Conservation (phyloP, 2,329 filamentous ascomycete species). For the Zalaria obscura region DNA sequence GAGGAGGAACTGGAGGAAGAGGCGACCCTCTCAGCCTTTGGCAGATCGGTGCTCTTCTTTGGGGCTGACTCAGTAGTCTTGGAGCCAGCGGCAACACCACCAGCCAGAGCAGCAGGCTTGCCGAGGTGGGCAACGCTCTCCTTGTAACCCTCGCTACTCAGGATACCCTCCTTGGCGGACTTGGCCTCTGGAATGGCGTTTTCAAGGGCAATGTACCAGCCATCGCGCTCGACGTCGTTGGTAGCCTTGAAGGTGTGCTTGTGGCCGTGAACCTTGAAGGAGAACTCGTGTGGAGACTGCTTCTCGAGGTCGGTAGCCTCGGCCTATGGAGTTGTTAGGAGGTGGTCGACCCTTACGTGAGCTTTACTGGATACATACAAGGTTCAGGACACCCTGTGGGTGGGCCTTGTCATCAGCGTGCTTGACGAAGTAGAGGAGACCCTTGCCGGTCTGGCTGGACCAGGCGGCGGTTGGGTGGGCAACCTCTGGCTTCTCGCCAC, state of each 20-base stretch:
- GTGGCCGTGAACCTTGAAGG: constrained; percentile 70
- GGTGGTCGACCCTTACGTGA: constrained; percentile 11
- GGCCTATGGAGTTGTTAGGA: constrained; percentile 38
- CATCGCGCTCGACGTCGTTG: constrained; percentile 65
- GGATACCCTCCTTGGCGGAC: constrained; percentile 58
- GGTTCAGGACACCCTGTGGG: constrained; percentile 69
- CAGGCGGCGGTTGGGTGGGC: constrained; percentile 74
- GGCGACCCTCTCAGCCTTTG: constrained; percentile 18
- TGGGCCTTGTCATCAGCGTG: constrained; percentile 66
- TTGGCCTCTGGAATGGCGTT: constrained; percentile 74
- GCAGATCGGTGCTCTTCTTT: constrained; percentile 19
- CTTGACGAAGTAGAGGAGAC: constrained; percentile 84
- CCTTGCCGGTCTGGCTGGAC: constrained; percentile 89
- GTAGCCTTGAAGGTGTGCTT: constrained; percentile 89
- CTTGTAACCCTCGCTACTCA: constrained; percentile 80
- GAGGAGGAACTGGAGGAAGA: constrained; percentile 23
- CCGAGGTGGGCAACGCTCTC: constrained; percentile 56
- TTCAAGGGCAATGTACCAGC: constrained; percentile 80
- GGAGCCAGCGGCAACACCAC: constrained; percentile 7
- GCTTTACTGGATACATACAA: constrained; percentile 43
- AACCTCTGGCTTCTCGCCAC: constrained; percentile 71
- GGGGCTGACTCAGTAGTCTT: background rate
- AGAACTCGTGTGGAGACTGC: constrained; percentile 69
- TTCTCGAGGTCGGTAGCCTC: constrained; percentile 59
- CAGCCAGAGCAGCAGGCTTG: constrained; percentile 24